These are phyloP conservation scores for Penicillium fimorum DNA, from an alignment of 495 filamentous ascomycete species.

Conservation along the genomic window DNA sequence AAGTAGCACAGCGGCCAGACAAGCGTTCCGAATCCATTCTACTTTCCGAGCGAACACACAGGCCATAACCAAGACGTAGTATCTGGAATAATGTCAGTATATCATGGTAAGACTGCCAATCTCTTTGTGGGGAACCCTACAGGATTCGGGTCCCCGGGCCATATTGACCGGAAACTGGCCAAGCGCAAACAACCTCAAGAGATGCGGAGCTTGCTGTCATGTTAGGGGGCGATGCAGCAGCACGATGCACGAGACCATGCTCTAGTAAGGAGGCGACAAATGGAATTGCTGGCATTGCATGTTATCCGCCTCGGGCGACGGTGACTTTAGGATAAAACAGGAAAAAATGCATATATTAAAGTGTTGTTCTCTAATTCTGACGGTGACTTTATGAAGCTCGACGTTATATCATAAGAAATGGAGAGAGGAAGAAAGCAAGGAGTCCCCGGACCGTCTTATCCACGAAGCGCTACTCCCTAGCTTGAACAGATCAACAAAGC, in stretches of 20 bases:
- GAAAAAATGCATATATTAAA: constrained; percentile 7
- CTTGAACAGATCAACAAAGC: not conserved
- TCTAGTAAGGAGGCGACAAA: constrained; percentile 26
- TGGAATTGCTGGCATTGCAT: constrained; percentile 44
- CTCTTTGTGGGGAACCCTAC: constrained; percentile 37
- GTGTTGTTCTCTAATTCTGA: not conserved
- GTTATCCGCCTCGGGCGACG: constrained; percentile 17
- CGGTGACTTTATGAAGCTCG: not conserved
- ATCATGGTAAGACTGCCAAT: not conserved
- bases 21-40: constrained; percentile 58
- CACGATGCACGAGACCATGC: constrained; percentile 30
- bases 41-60: constrained; percentile 56
- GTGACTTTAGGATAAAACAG: not conserved
- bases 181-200: constrained; percentile 57
- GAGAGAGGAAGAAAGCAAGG: constrained; percentile 1
- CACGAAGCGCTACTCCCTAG: not conserved
- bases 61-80: constrained; percentile 57
- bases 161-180: constrained; percentile 61
- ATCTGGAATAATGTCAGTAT: constrained; percentile 39
- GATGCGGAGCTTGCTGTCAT: constrained; percentile 14
- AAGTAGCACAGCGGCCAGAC: constrained; percentile 58
- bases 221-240: constrained; percentile 25
- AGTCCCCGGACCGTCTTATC: constrained; percentile 3
- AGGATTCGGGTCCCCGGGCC: constrained; percentile 53
- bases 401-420: not conserved